Base-by-base conservation (phyloP, 768 basidiomycete genomes). In the Suillus ampliporus region DNA sequence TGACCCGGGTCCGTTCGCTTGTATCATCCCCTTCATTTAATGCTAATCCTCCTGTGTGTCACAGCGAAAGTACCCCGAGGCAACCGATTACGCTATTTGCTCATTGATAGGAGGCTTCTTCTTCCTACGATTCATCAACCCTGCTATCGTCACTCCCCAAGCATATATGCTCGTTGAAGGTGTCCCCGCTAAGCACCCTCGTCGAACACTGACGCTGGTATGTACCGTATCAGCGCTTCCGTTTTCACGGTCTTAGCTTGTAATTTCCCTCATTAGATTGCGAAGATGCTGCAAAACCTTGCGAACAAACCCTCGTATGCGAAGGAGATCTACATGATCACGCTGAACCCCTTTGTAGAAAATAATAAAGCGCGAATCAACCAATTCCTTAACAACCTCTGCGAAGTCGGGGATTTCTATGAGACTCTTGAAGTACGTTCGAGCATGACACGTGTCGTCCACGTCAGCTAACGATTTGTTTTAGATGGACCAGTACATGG, bases 401-500 rank as follows among this genome's bases (percentile, higher is more conserved):
- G 97, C 74, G 97, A 99, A 77, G 97, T 99, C 57, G 96, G 96
- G 58, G 97, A 99, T 78, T 99, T 99, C 75, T 99, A 99, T 76
- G 97, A 99, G 68, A 95, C 96, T 13, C 83, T 99, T 44, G 97
- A 99, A 90, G 95, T 94, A 64, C 51, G 84, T 74, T 26, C 26
- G 23, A 46, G 44, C 21, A 10, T 48, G 6, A 13, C 64, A 34
- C 62, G 60, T 46, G 21, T 37, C 35, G n/a, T 31, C 17, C 11
- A 17, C 13, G 46, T 57, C 43, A 1, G 61, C 52, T 34, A 21
- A 35, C 38, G 57, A 37, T 26, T 58, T 38, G n/a, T 15, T 31
- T 15, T 68, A 97, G 97, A 97, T 99, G 90, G 97, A 99, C 78
- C 97, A 99, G 82, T 99, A 99, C 76, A 98, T 99, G 95, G 97